phyloP scores from a whole-genome alignment of 257 asterid genomes.

The Buddleja alternifolia region DNA sequence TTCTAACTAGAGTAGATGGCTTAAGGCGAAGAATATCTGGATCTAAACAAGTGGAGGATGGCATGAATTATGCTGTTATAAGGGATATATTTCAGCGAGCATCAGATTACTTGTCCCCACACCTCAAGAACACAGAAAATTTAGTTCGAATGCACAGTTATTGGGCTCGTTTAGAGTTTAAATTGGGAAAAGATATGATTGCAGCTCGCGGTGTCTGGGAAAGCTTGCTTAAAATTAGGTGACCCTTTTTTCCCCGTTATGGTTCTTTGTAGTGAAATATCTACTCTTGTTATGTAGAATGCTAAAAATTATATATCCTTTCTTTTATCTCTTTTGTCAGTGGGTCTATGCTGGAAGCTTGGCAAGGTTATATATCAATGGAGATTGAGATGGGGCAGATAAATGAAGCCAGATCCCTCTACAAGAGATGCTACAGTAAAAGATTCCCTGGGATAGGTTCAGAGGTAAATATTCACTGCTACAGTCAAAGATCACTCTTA shows the following conservation, averaged over 20 bases:
- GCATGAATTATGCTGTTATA: slow-evolving; percentile 50
- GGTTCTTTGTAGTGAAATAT: slow-evolving; percentile 8
- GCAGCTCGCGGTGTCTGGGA: slow-evolving; percentile 99
- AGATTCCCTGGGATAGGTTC: slow-evolving; percentile 90
- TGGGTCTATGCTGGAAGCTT: slow-evolving; percentile 87
- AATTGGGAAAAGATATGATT: slow-evolving; percentile 68
- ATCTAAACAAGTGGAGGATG: slow-evolving; percentile 49
- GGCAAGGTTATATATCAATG: slow-evolving; percentile 82
- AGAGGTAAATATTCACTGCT: slow-evolving; percentile 61
- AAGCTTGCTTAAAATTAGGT: slow-evolving; percentile 85
- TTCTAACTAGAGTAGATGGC: slow-evolving; percentile 91
- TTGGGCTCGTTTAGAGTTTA: slow-evolving; percentile 85
- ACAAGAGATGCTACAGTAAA: slow-evolving; percentile 86
- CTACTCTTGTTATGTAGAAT: slow-evolving; percentile 24
- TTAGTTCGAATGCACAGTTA: slow-evolving; percentile 66
- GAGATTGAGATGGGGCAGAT: slow-evolving; percentile 76
- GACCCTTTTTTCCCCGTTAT: slow-evolving; percentile 4
- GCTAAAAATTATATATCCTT: slow-evolving; percentile 14
- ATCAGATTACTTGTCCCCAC: slow-evolving; percentile 78
- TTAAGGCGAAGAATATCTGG: slow-evolving; percentile 79
- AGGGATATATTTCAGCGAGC: slow-evolving; percentile 90
- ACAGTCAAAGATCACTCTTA: too few species aligned
- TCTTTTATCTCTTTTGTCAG: slow-evolving; percentile 44
- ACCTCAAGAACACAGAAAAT: slow-evolving; percentile 63
- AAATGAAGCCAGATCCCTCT: slow-evolving; percentile 90